These are phyloP conservation scores for Pinus taeda DNA, from an alignment of 75 land plant genomes.

Conservation along the genomic window DNA sequence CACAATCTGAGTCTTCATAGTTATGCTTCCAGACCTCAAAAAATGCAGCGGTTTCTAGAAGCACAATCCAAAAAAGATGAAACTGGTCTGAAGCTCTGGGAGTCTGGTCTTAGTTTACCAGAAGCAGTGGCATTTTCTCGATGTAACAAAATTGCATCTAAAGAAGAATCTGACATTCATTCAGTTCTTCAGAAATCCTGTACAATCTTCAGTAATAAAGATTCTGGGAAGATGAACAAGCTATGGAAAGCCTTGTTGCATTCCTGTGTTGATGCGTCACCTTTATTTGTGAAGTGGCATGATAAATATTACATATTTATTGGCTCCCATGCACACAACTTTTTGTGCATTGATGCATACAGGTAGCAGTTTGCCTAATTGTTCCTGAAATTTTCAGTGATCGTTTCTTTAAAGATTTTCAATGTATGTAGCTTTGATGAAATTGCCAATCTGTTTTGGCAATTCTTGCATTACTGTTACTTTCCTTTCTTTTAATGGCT, in stretches of 20 bases:
- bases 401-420: neutral
- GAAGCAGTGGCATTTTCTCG: slow-evolving; percentile 31
- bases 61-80: neutral
- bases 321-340: slow-evolving; percentile 81
- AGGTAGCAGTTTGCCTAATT: slow-evolving; percentile 30
- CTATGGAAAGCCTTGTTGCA: slow-evolving; percentile 56
- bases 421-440: neutral
- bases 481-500: neutral
- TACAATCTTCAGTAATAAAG: slow-evolving; percentile 14
- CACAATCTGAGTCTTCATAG: neutral
- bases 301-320: slow-evolving; percentile 38
- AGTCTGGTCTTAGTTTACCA: slow-evolving; percentile 6
- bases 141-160: slow-evolving; percentile 36
- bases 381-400: neutral
- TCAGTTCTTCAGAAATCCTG: neutral
- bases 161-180: neutral
- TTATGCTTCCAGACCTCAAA: neutral
- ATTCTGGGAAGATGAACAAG: slow-evolving; percentile 25
- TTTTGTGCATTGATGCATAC: slow-evolving; percentile 67
- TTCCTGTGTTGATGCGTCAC: slow-evolving; percentile 93
- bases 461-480: neutral
- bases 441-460: neutral
- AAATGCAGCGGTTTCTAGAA: neutral
- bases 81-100: slow-evolving; percentile 17
- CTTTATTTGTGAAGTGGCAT: slow-evolving; percentile 44